phyloP scores from a whole-genome alignment of 148 eudicot genomes.

The Fallopia convolvulus region DNA sequence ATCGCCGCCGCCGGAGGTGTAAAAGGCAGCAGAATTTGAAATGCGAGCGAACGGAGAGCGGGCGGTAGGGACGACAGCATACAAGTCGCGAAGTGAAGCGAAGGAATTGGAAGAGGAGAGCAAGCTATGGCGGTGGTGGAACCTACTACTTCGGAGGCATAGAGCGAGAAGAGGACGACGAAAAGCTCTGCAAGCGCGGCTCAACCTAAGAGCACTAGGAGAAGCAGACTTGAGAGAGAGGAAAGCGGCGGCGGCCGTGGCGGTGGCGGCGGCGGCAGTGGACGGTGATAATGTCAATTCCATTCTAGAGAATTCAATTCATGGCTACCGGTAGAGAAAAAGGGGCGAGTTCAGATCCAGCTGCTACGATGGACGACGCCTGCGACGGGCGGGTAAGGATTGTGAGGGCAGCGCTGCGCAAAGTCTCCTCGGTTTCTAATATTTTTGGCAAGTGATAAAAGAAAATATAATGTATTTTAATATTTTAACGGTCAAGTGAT shows the following conservation, averaged over 20 bases:
- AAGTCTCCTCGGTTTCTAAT: too few relatives aligned
- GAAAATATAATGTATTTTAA: too few relatives aligned
- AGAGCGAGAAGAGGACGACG: conserved; percentile 16
- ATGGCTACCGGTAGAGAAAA: background rate
- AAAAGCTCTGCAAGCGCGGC: conserved; percentile 7
- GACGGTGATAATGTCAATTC: conserved; percentile 48
- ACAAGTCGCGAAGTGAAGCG: conserved; percentile 13
- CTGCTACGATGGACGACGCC: background rate
- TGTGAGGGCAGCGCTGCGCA: background rate
- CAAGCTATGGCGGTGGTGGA: conserved; percentile 17
- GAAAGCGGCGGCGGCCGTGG: conserved; percentile 28
- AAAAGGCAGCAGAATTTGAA: conserved; percentile 34
- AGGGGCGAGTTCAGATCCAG: background rate
- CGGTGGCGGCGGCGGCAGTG: conserved; percentile 18
- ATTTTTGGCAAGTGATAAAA: background rate
- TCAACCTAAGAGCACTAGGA: background rate
- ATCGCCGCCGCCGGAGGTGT: conserved; percentile 37
- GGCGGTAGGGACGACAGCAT: conserved; percentile 12
- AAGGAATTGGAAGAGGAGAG: conserved; percentile 18
- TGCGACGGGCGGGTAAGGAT: background rate
- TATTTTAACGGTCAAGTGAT: too few relatives aligned
- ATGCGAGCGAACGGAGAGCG: conserved; percentile 29
- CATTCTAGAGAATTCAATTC: conserved; percentile 28
- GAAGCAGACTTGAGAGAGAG: conserved; percentile 8
- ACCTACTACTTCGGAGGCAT: conserved; percentile 15